These are phyloP conservation scores for Candida neerlandica DNA, from an alignment of 1,139 yeast species.

Conservation along the genomic window DNA sequence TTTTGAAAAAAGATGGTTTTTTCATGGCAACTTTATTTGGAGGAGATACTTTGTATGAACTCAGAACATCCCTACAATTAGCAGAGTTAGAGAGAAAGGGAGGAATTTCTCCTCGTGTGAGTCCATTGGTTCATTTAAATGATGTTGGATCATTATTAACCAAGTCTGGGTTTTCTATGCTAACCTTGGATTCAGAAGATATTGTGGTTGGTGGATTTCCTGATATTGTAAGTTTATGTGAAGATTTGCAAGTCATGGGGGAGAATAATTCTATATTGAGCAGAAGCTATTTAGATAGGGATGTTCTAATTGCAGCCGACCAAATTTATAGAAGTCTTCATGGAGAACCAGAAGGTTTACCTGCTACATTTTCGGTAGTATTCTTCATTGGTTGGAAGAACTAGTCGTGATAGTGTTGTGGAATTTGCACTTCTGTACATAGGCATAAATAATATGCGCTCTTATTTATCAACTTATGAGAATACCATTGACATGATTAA, in stretches of 20 bases:
- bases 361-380: conserved; percentile 71
- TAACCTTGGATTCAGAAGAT: conserved; percentile 86
- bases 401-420: neutral
- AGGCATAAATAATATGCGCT: no score
- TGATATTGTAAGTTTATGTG: conserved; percentile 64
- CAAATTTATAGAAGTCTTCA: conserved; percentile 74
- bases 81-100: conserved; percentile 83
- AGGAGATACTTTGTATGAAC: conserved; percentile 80
- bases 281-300: conserved; percentile 59
- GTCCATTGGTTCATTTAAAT: conserved; percentile 78
- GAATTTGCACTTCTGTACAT: neutral
- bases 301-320: conserved; percentile 71
- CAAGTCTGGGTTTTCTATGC: conserved; percentile 74
- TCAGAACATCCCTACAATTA: conserved; percentile 75
- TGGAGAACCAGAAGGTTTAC: conserved; percentile 59
- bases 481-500: no score
- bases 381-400: conserved; percentile 92
- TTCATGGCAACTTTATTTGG: conserved; percentile 85
- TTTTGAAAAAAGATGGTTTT: conserved; percentile 79
- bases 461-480: no score
- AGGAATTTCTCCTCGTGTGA: conserved; percentile 77
- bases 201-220: conserved; percentile 81
- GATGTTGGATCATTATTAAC: conserved; percentile 76
- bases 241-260: conserved; percentile 81
- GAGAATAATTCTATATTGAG: conserved; percentile 74